Evolutionary conservation across 129 eudicot genomes (phyloP).

Genomic region (Lactuca saligna): DNA sequence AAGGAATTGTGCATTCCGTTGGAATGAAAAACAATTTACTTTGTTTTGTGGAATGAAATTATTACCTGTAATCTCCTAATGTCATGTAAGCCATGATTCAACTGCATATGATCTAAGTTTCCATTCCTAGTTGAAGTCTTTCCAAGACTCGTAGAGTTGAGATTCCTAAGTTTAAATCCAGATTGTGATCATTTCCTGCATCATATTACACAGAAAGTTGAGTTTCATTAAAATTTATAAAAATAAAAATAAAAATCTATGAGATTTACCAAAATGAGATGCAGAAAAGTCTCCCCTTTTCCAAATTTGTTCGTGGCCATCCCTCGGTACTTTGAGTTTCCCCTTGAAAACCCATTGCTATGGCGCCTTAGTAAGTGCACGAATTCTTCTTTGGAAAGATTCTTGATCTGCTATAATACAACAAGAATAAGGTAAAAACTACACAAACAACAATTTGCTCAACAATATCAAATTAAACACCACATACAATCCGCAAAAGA

Average conservation of each 20-base stretch:
- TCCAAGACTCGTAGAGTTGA: constrained; percentile 38
- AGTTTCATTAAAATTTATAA: neutral
- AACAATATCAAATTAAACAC: no score
- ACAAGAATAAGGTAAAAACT: constrained; percentile 18
- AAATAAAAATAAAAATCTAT: no score
- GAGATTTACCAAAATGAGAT: constrained; percentile 31
- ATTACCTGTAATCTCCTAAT: constrained; percentile 39
- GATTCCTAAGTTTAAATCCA: constrained; percentile 64
- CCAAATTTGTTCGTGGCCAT: constrained; percentile 60
- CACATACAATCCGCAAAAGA: no score
- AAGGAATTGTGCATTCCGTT: neutral
- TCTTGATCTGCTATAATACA: constrained; percentile 46
- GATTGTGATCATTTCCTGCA: constrained; percentile 48
- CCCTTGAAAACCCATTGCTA: constrained; percentile 69
- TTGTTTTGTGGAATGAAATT: neutral
- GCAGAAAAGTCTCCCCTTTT: constrained; percentile 26
- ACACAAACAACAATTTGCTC: no score
- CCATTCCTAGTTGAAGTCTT: constrained; percentile 30
- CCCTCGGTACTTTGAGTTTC: constrained; percentile 62
- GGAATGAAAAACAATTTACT: no score
- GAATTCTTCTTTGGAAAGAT: constrained; percentile 68
- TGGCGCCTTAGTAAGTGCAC: constrained; percentile 72
- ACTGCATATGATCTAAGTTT: constrained; percentile 26
- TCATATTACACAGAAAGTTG: neutral
- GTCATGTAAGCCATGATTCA: constrained; percentile 33